Percentiles rank a stretch among this genome's conserved stretches.
These are phyloP conservation scores for Tetracladium marchalianum DNA, from an alignment of 495 filamentous ascomycete species.

Conservation along the genomic window DNA sequence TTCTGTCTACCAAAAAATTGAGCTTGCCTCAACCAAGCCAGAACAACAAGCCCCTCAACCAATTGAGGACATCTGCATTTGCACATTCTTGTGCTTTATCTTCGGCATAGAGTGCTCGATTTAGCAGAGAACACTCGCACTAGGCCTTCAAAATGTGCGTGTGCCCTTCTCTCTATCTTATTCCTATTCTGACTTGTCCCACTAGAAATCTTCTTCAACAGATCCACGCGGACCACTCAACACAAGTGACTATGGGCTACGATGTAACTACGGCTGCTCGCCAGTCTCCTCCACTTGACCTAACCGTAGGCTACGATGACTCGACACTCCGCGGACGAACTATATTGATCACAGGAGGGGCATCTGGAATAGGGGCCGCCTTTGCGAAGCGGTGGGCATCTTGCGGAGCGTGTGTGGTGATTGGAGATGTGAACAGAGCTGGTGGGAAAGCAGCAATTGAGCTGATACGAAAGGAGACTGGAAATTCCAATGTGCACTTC, in stretches of 20 bases:
- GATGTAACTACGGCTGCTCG: constrained; percentile 6
- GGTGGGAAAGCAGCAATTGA: constrained; percentile 27
- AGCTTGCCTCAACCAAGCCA: too few species aligned
- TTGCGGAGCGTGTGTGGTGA: constrained; percentile 34
- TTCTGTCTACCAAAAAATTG: too few species aligned
- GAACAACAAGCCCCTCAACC: too few species aligned
- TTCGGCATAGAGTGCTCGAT: too few species aligned
- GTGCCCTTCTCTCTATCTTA: too few species aligned
- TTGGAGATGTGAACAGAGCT: constrained; percentile 33
- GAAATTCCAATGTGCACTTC: constrained; percentile 34
- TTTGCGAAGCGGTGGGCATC: constrained; percentile 33
- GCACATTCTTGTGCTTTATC: too few species aligned
- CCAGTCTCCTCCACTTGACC: constrained; percentile 28
- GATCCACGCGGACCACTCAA: too few species aligned
- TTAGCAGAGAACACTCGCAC: too few species aligned
- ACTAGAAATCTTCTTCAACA: too few species aligned
- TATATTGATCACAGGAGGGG: constrained; percentile 42
- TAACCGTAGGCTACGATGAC: constrained; percentile 26
- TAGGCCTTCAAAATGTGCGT: too few species aligned
- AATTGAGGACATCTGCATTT: too few species aligned
- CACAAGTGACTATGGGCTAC: not conserved
- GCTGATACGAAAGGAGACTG: constrained; percentile 19
- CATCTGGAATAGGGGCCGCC: constrained; percentile 35
- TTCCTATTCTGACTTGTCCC: too few species aligned
- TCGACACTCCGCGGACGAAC: constrained; percentile 27